These are phyloP conservation scores for Pulveroboletus frians DNA, from an alignment of 768 basidiomycete species.

Conservation along the genomic window DNA sequence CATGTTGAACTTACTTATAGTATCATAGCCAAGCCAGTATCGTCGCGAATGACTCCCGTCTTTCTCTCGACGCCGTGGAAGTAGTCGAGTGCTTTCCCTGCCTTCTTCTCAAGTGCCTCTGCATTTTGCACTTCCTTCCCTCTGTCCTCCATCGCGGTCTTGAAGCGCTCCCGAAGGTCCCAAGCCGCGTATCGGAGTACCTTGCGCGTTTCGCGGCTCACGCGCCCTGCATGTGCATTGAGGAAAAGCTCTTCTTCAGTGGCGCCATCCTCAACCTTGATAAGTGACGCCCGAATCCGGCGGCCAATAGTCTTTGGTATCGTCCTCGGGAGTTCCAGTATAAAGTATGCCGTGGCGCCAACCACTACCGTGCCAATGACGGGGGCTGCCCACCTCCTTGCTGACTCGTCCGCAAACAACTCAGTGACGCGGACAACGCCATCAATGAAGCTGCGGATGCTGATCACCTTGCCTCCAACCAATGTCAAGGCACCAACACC, in stretches of 20 bases:
- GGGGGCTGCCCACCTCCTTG: constrained; percentile 85
- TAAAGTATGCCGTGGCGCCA: constrained; percentile 72
- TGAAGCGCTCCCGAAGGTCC: constrained; percentile 83
- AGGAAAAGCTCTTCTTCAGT: constrained; percentile 57
- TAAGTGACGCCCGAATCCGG: constrained; percentile 64
- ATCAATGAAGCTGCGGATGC: constrained; percentile 72
- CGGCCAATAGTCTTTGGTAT: constrained; percentile 89
- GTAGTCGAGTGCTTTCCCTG: constrained; percentile 65
- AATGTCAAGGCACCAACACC: constrained; percentile 85
- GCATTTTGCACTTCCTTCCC: constrained; percentile 69
- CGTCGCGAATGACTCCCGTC: constrained; percentile 36
- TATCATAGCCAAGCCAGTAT: constrained; percentile 18
- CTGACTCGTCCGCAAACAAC: constrained; percentile 70
- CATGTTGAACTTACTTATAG: constrained; percentile 1
- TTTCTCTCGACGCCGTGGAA: constrained; percentile 52
- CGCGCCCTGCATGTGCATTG: constrained; percentile 60
- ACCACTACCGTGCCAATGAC: constrained; percentile 71
- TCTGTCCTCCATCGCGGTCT: constrained; percentile 72
- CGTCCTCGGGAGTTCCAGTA: constrained; percentile 81
- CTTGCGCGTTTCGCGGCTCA: constrained; percentile 85
- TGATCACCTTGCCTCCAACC: constrained; percentile 79
- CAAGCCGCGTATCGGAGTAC: constrained; percentile 86
- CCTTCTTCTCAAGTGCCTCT: constrained; percentile 70
- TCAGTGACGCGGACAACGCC: constrained; percentile 71
- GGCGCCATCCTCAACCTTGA: constrained; percentile 39